Conservation (phyloP, 768 basidiomycete genomes). For the Strobilomyces dryophilus region DNA sequence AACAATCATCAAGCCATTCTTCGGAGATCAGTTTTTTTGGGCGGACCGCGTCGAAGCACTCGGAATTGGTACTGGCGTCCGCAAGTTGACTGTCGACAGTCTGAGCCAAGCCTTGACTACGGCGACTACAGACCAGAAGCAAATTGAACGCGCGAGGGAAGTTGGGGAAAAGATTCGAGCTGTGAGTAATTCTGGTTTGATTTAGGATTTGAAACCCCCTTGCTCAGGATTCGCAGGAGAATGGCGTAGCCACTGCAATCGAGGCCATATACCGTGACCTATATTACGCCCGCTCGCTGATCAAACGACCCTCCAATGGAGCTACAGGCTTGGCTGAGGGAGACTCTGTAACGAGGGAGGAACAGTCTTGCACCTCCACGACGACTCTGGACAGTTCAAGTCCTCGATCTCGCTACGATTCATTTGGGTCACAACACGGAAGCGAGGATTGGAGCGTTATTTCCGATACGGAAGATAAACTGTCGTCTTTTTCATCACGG, state of each 20-base stretch:
- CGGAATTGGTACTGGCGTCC: slow-evolving; percentile 83
- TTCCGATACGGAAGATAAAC: slow-evolving; percentile 65
- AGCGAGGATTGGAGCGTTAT: slow-evolving; percentile 91
- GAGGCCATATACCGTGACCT: slow-evolving; percentile 96
- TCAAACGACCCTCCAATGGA: slow-evolving; percentile 50
- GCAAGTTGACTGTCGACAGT: slow-evolving; percentile 77
- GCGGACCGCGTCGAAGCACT: slow-evolving; percentile 96
- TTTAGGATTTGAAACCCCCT: neutral
- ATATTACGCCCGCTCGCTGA: slow-evolving; percentile 86
- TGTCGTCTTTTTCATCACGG: slow-evolving; percentile 52
- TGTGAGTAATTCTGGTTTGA: slow-evolving; percentile 38
- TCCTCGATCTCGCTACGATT: slow-evolving; percentile 48
- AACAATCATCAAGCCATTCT: slow-evolving; percentile 96
- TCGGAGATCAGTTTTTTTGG: slow-evolving; percentile 98
- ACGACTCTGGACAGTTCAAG: slow-evolving; percentile 32
- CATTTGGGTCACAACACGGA: slow-evolving; percentile 50
- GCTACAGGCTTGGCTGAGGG: slow-evolving; percentile 21
- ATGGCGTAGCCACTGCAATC: slow-evolving; percentile 90
- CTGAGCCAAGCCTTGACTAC: slow-evolving; percentile 72
- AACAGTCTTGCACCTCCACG: slow-evolving; percentile 28
- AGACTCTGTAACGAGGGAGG: slow-evolving; percentile 24
- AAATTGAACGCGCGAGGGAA: slow-evolving; percentile 78
- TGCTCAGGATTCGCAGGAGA: slow-evolving; percentile 56
- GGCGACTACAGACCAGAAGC: slow-evolving; percentile 86
- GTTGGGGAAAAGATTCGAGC: slow-evolving; percentile 85